Evolutionary conservation across 2,329 filamentous ascomycete genomes (phyloP).

Genomic region (Curvularia sp.): DNA sequence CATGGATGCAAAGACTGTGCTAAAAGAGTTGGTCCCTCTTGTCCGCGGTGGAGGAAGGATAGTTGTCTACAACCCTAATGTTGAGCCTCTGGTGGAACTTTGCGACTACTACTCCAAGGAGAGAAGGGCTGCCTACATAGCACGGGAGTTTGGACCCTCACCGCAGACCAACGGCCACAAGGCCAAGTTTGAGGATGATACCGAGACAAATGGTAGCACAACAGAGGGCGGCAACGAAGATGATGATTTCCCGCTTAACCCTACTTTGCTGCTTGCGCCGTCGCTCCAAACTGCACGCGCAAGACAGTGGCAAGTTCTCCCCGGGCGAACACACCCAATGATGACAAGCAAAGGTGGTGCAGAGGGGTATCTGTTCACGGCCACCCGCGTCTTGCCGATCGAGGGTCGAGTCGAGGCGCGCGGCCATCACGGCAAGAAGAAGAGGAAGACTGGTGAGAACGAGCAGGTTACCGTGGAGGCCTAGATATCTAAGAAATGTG

Average conservation of each 20-base stretch:
- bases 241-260: constrained; percentile 84
- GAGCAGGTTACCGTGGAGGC: background rate
- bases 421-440: constrained; percentile 71
- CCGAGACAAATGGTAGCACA: constrained; percentile 22
- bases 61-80: constrained; percentile 80
- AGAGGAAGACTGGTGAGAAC: constrained; percentile 61
- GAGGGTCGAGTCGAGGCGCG: constrained; percentile 82
- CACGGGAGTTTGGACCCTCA: constrained; percentile 35
- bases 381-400: constrained; percentile 78
- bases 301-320: constrained; percentile 87
- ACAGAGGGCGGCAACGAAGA: constrained; percentile 34
- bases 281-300: constrained; percentile 81
- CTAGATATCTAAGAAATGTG: background rate
- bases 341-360: constrained; percentile 90
- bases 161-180: constrained; percentile 13
- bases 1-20: constrained; percentile 80
- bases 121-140: constrained; percentile 72
- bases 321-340: constrained; percentile 87
- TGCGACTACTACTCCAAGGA: constrained; percentile 85
- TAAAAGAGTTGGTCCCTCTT: constrained; percentile 78
- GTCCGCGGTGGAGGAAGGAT: constrained; percentile 83
- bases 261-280: constrained; percentile 79
- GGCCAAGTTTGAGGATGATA: constrained; percentile 28
- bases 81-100: constrained; percentile 79
- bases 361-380: constrained; percentile 90